Conservation (phyloP, 257 asterid species). For the Solanum sitiens region DNA sequence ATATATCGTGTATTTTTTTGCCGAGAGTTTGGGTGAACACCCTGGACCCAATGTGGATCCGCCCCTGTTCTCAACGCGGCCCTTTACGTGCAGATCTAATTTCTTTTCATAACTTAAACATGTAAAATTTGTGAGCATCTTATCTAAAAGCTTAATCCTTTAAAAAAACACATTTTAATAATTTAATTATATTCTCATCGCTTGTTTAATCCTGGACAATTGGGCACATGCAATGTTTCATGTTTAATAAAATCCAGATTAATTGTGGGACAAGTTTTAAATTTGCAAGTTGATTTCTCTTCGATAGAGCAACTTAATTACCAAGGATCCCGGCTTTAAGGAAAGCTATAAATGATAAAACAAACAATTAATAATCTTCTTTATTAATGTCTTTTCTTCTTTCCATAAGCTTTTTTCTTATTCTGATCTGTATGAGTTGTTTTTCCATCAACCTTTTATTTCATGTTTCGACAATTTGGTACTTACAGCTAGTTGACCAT, state of each 20-base stretch:
- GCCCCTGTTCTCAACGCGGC: background rate
- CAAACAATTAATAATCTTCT: background rate
- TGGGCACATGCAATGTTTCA: background rate
- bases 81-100: rapidly evolving
- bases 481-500: background rate
- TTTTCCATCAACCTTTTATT: background rate
- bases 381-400: background rate
- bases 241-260: background rate
- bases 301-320: background rate
- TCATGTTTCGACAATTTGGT: background rate
- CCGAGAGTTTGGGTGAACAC: no score
- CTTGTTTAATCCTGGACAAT: background rate
- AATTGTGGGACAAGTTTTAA: background rate
- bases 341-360: background rate
- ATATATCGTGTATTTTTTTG: no score
- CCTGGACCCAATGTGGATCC: no score
- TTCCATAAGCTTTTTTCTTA: background rate
- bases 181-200: no score
- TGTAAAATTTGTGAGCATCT: background rate
- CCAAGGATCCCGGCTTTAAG: background rate
- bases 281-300: background rate
- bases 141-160: no score
- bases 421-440: background rate
- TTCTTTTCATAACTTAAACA: no score
- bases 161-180: no score